Percentiles rank a stretch among this genome's conserved stretches.
phyloP scores from a whole-genome alignment of 805 yeast species.

The Ogataea thermomethanolica region DNA sequence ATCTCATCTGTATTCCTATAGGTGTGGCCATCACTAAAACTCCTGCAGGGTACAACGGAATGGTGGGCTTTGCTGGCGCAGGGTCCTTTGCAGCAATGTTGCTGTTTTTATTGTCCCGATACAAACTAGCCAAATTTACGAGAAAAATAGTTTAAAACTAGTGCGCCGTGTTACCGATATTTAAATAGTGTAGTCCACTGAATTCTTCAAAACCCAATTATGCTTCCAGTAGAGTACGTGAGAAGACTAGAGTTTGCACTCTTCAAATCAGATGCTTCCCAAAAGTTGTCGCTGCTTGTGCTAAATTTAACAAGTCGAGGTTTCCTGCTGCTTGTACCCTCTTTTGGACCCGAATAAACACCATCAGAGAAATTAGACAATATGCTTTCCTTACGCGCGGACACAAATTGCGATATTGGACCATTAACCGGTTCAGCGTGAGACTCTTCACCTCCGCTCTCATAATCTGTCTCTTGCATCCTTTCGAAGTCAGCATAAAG shows the following conservation, averaged over 20 bases:
- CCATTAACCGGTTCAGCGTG: conserved; percentile 12
- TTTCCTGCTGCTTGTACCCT: conserved; percentile 4
- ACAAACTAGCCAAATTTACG: conserved; percentile 25
- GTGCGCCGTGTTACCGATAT: background rate
- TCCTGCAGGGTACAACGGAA: conserved; percentile 27
- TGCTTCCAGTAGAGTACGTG: conserved; percentile 27
- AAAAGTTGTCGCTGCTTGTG: conserved; percentile 17
- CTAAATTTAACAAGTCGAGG: conserved; percentile 2
- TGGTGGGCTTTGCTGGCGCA: conserved; percentile 34
- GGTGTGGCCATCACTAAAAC: conserved; percentile 35
- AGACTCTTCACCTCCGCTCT: conserved; percentile 4
- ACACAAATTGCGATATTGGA: conserved; percentile 1
- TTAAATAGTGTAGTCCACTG: background rate
- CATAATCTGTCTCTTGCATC: conserved; percentile 9
- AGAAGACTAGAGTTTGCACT: conserved; percentile 26
- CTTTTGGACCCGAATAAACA: background rate
- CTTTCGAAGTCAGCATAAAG: conserved; percentile 19
- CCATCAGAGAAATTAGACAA: conserved; percentile 14
- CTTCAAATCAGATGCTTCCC: conserved; percentile 22
- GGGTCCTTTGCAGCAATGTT: conserved; percentile 21
- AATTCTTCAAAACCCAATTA: conserved; percentile 23
- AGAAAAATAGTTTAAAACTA: conserved; percentile 4
- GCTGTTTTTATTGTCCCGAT: conserved; percentile 20
- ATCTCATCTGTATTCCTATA: conserved; percentile 46
- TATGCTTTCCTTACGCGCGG: conserved; percentile 17